These are phyloP conservation scores for Syzygium aromaticum DNA, from an alignment of 345 rosid genomes.

Conservation along the genomic window DNA sequence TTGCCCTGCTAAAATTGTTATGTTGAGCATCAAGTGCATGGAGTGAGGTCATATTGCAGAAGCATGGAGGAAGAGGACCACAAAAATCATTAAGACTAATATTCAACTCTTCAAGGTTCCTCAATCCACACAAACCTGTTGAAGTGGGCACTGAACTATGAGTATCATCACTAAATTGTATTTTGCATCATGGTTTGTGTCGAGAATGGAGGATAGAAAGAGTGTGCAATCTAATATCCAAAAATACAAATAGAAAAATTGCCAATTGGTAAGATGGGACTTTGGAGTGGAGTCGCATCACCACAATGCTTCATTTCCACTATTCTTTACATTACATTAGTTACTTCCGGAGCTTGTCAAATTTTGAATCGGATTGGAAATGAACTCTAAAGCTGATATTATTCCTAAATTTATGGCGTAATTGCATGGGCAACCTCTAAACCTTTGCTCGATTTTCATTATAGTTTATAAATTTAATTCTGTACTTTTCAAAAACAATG, in stretches of 20 bases:
- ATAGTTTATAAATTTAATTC: too few relatives aligned
- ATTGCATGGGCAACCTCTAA: neutral
- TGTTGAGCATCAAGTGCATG: neutral
- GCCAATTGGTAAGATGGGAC: neutral
- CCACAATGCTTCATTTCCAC: neutral
- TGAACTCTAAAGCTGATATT: rapidly evolving
- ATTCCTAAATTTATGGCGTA: neutral
- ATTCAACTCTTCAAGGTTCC: conserved; percentile 1
- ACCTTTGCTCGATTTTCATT: neutral
- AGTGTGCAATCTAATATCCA: neutral
- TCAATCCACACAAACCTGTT: neutral
- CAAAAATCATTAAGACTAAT: neutral
- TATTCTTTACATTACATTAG: too few relatives aligned
- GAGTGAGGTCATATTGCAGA: neutral
- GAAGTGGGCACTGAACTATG: neutral
- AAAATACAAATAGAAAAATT: too few relatives aligned
- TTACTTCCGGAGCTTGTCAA: too few relatives aligned
- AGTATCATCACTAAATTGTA: neutral
- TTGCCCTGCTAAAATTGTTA: neutral
- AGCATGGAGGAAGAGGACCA: neutral
- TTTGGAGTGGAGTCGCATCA: neutral
- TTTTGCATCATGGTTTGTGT: neutral
- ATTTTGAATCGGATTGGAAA: neutral
- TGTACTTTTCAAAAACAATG: neutral
- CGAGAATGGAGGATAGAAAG: neutral